These are phyloP conservation scores for Nemania serpens DNA, from an alignment of 2,329 filamentous ascomycete genomes.

Conservation along the genomic window DNA sequence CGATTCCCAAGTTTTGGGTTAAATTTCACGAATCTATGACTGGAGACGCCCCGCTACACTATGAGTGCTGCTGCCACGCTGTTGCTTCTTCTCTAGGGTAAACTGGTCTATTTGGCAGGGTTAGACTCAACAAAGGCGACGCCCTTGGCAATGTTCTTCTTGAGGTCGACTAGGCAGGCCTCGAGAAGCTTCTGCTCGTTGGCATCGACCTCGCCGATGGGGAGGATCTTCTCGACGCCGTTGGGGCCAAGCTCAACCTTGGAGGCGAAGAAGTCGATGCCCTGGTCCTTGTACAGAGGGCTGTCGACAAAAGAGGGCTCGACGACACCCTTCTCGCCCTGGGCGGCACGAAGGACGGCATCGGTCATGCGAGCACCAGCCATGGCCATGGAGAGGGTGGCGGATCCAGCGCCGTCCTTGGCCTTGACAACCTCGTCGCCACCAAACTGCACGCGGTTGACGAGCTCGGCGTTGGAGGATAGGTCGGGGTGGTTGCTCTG, in stretches of 20 bases:
- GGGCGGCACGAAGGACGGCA: slow-evolving; percentile 86
- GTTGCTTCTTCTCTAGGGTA: neutral
- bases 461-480: slow-evolving; percentile 74
- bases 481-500: slow-evolving; percentile 89
- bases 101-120: slow-evolving; percentile 59
- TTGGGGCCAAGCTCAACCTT: slow-evolving; percentile 94
- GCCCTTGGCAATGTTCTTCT: slow-evolving; percentile 97
- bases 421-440: slow-evolving; percentile 99
- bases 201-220: slow-evolving; percentile 81
- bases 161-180: slow-evolving; percentile 80
- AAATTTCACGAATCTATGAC: slow-evolving; percentile 21
- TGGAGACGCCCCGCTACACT: slow-evolving; percentile 18
- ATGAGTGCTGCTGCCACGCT: neutral
- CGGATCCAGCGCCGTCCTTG: slow-evolving; percentile 96
- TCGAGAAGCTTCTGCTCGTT: slow-evolving; percentile 90
- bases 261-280: slow-evolving; percentile 95
- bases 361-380: slow-evolving; percentile 85
- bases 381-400: slow-evolving; percentile 98
- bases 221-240: slow-evolving; percentile 92
- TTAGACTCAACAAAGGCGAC: slow-evolving; percentile 63
- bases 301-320: slow-evolving; percentile 98
- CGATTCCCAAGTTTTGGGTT: slow-evolving; percentile 14
- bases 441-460: slow-evolving; percentile 97
- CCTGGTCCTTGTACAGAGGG: slow-evolving; percentile 97
- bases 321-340: slow-evolving; percentile 92